Percentiles rank a stretch among this genome's conserved stretches.
Conservation (phyloP, 1,139 yeast species). For the Sugiyamaella pinicola region DNA sequence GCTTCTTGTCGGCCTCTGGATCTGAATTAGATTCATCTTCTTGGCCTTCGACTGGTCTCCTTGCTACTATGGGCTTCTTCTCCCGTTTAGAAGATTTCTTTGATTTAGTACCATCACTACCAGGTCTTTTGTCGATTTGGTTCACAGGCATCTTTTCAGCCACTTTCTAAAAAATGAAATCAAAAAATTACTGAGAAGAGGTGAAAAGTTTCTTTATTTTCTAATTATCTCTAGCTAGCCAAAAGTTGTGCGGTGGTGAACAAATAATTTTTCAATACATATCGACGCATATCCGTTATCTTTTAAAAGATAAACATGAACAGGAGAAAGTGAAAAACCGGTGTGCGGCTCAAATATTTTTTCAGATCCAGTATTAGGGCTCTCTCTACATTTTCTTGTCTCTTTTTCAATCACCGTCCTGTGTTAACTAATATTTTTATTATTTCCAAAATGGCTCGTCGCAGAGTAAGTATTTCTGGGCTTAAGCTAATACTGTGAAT, state of each 20-base stretch:
- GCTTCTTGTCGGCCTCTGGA: not conserved
- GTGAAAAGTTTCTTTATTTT: no score
- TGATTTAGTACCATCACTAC: constrained; percentile 1
- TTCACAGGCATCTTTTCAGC: constrained; percentile 7
- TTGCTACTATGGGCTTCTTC: not conserved
- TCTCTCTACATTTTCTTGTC: no score
- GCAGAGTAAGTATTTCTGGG: constrained; percentile 53
- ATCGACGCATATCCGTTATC: constrained; percentile 11
- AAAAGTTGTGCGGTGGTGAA: not conserved
- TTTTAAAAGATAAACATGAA: constrained; percentile 10
- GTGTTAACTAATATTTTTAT: not conserved
- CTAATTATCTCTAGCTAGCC: no score
- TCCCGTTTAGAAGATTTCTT: constrained; percentile 4
- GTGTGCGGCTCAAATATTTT: constrained; percentile 10
- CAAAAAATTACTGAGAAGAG: no score
- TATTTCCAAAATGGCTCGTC: constrained; percentile 48
- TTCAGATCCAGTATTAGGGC: constrained; percentile 12
- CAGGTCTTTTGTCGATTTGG: constrained; percentile 8
- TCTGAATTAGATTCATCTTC: constrained; percentile 3
- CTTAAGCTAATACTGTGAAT: no score
- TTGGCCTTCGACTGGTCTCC: constrained; percentile 6
- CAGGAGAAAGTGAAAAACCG: not conserved
- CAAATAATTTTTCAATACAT: constrained; percentile 7
- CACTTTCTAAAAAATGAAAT: no score
- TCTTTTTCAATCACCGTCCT: not conserved